Evolutionary conservation across 352 stramenopile species (phyloP), one percentile per base, ranked within the genome.

Genomic region (Phytophthora melonis): DNA sequence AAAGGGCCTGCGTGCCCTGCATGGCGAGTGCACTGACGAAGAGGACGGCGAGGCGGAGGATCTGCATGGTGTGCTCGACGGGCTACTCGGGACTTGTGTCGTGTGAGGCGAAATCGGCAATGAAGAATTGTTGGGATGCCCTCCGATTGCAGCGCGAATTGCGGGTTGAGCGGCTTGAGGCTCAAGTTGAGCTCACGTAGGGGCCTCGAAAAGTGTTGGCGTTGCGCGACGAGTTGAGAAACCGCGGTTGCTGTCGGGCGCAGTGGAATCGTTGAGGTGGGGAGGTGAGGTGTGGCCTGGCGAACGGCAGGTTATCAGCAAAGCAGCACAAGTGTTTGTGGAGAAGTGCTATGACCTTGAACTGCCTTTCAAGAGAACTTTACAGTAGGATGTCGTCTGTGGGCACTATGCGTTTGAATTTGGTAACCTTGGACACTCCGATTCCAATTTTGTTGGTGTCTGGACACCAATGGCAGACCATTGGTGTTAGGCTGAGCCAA

Each of bases 1-100:
- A 65, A 1, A 86, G 58, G 11, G 79, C 82, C 54, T 84, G 78
- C 32, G 77, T 74, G 49, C 74, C 65, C 23, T 74, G 70, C 52
- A 80, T 70, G 69, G 56, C 70, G 39, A 83, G 72, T 18, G 70
- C 68, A 36, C 63, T 68, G 19, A 65, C 56, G 41, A 60, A 43
- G 32, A 75, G n/a, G 56, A 75, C 53, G 54, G 64, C 45, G 49
- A 70, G 14, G n/a, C 61, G 68, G 49, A 75, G 50, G 54, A 75
- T 66, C 61, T 75, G 57, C 61, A 75, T 75, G 67, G 34, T 54
- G 54, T 41, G 25, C 54, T 69, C 16, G 25, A 10, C n/a, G 32
- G 11, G 23, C 23, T 65, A 18, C 19, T 68, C 21, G 56, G 39
- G 43, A 63, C 61, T 74, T 57, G 61, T 63, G 68, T 23, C 61